A percentile compares a stretch with the other conserved stretches of the same genome.
Conservation (phyloP, 2,329 filamentous ascomycete genomes). For the Lasiodiplodia theobromae region DNA sequence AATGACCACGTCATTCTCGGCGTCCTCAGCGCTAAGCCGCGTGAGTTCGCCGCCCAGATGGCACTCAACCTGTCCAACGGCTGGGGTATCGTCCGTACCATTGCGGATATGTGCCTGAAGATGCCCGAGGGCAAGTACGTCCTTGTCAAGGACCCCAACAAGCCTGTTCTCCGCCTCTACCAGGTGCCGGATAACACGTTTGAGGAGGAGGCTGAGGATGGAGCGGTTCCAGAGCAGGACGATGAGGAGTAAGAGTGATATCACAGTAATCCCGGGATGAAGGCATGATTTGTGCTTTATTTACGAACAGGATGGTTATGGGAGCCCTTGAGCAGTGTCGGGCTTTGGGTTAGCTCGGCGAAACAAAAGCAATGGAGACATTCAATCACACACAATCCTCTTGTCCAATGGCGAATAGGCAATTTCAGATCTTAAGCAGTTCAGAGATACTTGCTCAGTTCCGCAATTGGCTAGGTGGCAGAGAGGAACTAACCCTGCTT, state of each 20-base stretch:
- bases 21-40: constrained; percentile 96
- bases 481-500: neutral
- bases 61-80: constrained; percentile 96
- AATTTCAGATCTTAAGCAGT: neutral
- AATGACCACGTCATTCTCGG: constrained; percentile 95
- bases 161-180: constrained; percentile 91
- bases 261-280: constrained; percentile 11
- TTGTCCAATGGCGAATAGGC: neutral
- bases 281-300: constrained; percentile 15
- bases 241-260: constrained; percentile 57
- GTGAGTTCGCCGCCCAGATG: constrained; percentile 97
- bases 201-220: constrained; percentile 85
- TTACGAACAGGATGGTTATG: constrained; percentile 28
- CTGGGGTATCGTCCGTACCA: constrained; percentile 98
- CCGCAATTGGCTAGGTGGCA: neutral
- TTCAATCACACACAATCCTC: neutral
- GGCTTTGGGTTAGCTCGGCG: constrained; percentile 10
- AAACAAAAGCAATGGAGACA: constrained; percentile 28
- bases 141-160: constrained; percentile 89
- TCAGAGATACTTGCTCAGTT: neutral
- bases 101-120: constrained; percentile 90
- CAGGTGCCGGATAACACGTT: constrained; percentile 87
- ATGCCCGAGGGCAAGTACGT: constrained; percentile 83
- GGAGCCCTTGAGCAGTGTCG: neutral
- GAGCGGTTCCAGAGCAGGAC: constrained; percentile 60